phyloP scores from a whole-genome alignment of 768 basidiomycete species.

The Leucogyrophana mollusca region DNA sequence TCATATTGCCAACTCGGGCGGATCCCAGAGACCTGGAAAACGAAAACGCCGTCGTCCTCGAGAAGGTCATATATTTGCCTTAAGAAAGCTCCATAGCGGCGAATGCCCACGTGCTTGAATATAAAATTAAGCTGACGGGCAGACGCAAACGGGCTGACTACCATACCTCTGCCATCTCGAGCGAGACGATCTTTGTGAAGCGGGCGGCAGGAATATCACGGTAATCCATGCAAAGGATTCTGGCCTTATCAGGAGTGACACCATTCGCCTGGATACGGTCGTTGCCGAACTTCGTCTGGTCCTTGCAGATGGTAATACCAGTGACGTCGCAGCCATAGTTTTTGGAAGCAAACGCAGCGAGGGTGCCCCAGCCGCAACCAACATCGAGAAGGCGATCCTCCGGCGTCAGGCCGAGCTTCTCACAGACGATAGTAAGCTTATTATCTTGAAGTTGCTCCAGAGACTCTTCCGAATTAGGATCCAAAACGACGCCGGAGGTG shows the following conservation, averaged over 20 bases:
- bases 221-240: constrained; percentile 92
- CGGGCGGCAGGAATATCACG: constrained; percentile 81
- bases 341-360: constrained; percentile 92
- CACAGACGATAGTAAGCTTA: constrained; percentile 94
- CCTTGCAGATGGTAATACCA: constrained; percentile 88
- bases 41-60: constrained; percentile 91
- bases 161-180: constrained; percentile 96
- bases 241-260: constrained; percentile 66
- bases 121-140: background rate
- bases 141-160: background rate
- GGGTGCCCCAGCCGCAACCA: constrained; percentile 96
- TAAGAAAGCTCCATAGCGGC: constrained; percentile 87
- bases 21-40: constrained; percentile 95
- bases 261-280: constrained; percentile 83
- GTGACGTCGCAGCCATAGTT: constrained; percentile 97
- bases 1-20: constrained; percentile 98
- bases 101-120: constrained; percentile 88
- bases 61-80: constrained; percentile 90
- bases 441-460: constrained; percentile 97
- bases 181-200: constrained; percentile 91
- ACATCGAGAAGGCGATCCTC: constrained; percentile 82
- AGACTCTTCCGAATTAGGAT: constrained; percentile 70
- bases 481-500: constrained; percentile 85
- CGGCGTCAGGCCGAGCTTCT: constrained; percentile 88
- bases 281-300: constrained; percentile 92